These are phyloP conservation scores for Pelargonium myrrhifolium DNA, from an alignment of 441 rosid genomes.

Conservation along the genomic window DNA sequence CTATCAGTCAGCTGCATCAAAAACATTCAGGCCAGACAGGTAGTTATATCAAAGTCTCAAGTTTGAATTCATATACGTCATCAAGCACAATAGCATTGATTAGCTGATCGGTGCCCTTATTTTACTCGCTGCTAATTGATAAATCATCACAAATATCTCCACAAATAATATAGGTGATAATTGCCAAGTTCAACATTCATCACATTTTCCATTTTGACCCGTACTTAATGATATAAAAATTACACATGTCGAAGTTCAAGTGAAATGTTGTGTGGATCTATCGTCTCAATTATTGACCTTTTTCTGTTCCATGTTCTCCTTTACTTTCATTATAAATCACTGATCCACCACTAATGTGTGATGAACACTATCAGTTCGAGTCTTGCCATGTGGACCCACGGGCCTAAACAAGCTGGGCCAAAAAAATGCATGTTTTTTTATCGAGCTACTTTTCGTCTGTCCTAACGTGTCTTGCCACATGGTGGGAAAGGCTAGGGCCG, in stretches of 20 bases:
- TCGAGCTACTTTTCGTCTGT: too few relatives aligned
- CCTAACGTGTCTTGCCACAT: too few relatives aligned
- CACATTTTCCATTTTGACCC: neutral
- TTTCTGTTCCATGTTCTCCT: neutral
- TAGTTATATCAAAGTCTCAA: slow-evolving; percentile 20
- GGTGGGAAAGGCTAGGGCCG: too few relatives aligned
- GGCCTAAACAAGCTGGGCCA: too few relatives aligned
- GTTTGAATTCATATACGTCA: neutral
- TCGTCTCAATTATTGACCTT: too few relatives aligned
- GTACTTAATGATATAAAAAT: neutral
- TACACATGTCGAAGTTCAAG: neutral
- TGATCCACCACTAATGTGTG: neutral
- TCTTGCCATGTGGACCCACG: too few relatives aligned
- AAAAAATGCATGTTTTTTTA: too few relatives aligned
- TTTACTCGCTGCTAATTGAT: neutral
- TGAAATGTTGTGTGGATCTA: neutral
- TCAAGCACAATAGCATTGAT: neutral
- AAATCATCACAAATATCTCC: too few relatives aligned
- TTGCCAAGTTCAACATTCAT: neutral
- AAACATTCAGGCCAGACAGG: slow-evolving; percentile 89
- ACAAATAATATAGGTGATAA: too few relatives aligned
- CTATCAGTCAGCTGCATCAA: slow-evolving; percentile 73
- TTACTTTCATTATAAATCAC: neutral
- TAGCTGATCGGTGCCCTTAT: neutral
- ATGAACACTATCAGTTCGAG: neutral